A percentile compares a stretch with the other conserved stretches of the same genome.
Conservation (phyloP, 2,329 filamentous ascomycete species). For the Trichoderma lentiforme region DNA sequence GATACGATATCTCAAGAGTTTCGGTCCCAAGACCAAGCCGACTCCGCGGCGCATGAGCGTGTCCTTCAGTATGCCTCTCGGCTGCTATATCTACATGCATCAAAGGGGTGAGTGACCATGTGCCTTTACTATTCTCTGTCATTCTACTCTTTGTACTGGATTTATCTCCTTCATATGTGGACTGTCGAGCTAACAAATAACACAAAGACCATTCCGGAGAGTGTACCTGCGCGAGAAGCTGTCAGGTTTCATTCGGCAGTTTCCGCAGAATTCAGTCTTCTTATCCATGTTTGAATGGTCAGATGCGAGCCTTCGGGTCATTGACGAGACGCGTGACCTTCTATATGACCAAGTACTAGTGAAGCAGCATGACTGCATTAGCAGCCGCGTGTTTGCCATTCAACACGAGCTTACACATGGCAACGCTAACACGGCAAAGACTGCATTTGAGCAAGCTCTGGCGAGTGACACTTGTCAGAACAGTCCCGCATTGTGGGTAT, state of each 20-base stretch:
- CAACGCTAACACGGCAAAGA: constrained; percentile 47
- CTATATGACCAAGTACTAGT: constrained; percentile 52
- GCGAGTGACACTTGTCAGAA: constrained; percentile 37
- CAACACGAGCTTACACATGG: constrained; percentile 48
- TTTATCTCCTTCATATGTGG: not conserved
- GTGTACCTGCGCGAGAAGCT: constrained; percentile 61
- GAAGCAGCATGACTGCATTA: constrained; percentile 39
- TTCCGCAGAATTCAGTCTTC: constrained; percentile 75
- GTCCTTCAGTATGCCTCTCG: constrained; percentile 66
- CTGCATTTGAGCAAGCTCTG: constrained; percentile 53
- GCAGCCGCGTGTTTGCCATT: constrained; percentile 48
- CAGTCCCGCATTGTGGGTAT: constrained; percentile 46
- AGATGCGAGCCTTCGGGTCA: constrained; percentile 66
- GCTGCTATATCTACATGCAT: constrained; percentile 65
- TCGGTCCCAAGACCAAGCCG: constrained; percentile 32
- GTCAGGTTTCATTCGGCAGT: constrained; percentile 56
- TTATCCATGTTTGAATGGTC: constrained; percentile 70
- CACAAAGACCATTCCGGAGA: constrained; percentile 61
- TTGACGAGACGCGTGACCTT: constrained; percentile 71
- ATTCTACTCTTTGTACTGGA: not conserved
- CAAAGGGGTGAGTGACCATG: constrained; percentile 45
- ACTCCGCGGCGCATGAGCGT: constrained; percentile 51
- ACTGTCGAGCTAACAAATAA: constrained; percentile 21
- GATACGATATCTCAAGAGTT: constrained; percentile 44
- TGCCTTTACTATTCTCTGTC: not conserved